phyloP scores from a whole-genome alignment of 768 basidiomycete species.

The Tephrocybe sp. region DNA sequence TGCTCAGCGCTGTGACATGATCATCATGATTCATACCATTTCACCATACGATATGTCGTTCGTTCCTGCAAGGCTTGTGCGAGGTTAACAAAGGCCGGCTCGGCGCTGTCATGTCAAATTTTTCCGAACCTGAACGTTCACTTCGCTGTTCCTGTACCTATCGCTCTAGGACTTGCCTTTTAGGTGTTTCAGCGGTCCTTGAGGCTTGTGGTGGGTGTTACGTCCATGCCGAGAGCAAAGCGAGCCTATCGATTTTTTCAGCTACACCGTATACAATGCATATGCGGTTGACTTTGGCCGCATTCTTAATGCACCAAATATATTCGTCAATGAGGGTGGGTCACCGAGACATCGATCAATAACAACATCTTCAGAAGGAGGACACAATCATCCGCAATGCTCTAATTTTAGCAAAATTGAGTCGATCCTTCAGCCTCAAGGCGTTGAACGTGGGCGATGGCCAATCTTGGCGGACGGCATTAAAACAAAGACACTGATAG shows the following conservation, averaged over 20 bases:
- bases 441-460: conserved; percentile 6
- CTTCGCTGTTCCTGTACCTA: background rate
- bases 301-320: background rate
- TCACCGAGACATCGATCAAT: background rate
- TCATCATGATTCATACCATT: background rate
- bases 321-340: background rate
- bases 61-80: background rate
- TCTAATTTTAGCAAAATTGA: conserved; percentile 5
- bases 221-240: too few species aligned
- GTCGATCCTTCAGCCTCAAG: background rate
- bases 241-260: too few species aligned
- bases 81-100: background rate
- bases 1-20: too few species aligned
- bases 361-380: background rate
- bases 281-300: too few species aligned
- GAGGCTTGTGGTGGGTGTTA: too few species aligned
- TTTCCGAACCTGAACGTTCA: background rate
- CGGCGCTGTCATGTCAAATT: background rate
- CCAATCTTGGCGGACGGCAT: background rate
- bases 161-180: background rate
- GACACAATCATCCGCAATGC: background rate
- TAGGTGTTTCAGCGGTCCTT: background rate
- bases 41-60: background rate
- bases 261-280: too few species aligned
- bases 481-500: conserved; percentile 6